These are phyloP conservation scores for Paraphoma chrysanthemicola DNA, from an alignment of 2,329 filamentous ascomycete species.

Conservation along the genomic window DNA sequence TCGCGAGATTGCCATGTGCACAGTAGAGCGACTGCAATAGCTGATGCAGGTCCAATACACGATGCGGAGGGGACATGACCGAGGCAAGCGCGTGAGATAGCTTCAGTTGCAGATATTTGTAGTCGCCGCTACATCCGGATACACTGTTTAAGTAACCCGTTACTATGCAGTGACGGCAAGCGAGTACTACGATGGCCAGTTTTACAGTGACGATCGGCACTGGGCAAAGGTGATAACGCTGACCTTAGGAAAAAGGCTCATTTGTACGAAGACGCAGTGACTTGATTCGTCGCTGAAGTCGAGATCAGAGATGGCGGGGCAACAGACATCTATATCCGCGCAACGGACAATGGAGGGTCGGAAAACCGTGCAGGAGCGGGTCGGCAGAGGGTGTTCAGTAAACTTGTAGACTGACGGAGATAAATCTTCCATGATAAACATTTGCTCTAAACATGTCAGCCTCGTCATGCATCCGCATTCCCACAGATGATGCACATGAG, in stretches of 20 bases:
- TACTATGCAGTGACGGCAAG: background rate
- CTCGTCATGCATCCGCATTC: background rate
- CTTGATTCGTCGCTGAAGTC: too few species aligned
- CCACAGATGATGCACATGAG: background rate
- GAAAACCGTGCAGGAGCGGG: background rate
- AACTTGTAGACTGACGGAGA: background rate
- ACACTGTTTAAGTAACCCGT: background rate
- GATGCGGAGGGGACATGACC: background rate
- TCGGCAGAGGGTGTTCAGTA: background rate
- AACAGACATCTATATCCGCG: background rate
- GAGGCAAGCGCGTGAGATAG: too few species aligned
- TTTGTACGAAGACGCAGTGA: too few species aligned
- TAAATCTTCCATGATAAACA: background rate
- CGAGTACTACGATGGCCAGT: background rate
- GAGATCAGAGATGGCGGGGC: too few species aligned
- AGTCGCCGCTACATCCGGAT: background rate
- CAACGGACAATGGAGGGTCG: background rate
- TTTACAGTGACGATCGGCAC: background rate
- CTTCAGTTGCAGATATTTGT: background rate
- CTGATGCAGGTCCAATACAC: background rate
- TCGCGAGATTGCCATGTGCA: background rate
- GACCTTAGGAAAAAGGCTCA: background rate
- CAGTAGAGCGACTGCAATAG: background rate
- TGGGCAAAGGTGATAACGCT: background rate
- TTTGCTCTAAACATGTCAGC: background rate